These are phyloP conservation scores for Ganoderma sinense DNA, from an alignment of 1,284 basidiomycete species.

Conservation along the genomic window DNA sequence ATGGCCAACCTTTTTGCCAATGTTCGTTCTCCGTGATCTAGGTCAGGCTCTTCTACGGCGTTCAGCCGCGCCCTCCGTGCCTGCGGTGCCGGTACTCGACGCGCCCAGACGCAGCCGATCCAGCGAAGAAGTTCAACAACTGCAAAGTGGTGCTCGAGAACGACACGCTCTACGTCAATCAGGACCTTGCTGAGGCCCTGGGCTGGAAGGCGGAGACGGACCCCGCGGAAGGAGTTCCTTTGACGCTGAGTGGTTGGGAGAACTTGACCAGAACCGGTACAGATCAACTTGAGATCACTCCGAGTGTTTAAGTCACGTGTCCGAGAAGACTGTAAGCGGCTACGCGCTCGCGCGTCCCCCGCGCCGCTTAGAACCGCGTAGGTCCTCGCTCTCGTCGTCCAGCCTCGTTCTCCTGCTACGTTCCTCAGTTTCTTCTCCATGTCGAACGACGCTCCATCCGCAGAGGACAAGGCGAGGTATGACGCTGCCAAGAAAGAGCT, in stretches of 20 bases:
- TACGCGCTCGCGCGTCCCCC: background rate
- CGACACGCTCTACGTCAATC: constrained; percentile 35
- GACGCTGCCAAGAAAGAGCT: constrained; percentile 77
- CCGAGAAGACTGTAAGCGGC: background rate
- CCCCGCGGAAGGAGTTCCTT: constrained; percentile 16
- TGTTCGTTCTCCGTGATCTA: background rate
- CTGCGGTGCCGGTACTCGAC: background rate
- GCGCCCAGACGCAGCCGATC: background rate
- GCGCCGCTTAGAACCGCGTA: too few species aligned
- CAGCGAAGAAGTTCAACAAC: constrained; percentile 29
- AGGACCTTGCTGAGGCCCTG: constrained; percentile 32
- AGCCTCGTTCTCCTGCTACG: background rate
- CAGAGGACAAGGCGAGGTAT: constrained; percentile 73
- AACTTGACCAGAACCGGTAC: too few species aligned
- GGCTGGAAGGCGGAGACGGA: constrained; percentile 28
- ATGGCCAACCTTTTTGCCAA: background rate
- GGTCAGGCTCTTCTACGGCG: background rate
- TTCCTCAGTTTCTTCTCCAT: constrained; percentile 19
- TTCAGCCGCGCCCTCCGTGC: background rate
- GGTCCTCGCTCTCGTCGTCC: background rate
- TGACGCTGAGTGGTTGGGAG: constrained; percentile 33
- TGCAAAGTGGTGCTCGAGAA: constrained; percentile 36
- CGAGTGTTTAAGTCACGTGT: background rate
- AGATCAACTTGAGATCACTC: too few species aligned
- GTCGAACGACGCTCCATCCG: constrained; percentile 43